Percentiles rank a stretch among this genome's conserved stretches.
Conservation (phyloP, 495 filamentous ascomycete species). For the Penicillium bovifimosum region DNA sequence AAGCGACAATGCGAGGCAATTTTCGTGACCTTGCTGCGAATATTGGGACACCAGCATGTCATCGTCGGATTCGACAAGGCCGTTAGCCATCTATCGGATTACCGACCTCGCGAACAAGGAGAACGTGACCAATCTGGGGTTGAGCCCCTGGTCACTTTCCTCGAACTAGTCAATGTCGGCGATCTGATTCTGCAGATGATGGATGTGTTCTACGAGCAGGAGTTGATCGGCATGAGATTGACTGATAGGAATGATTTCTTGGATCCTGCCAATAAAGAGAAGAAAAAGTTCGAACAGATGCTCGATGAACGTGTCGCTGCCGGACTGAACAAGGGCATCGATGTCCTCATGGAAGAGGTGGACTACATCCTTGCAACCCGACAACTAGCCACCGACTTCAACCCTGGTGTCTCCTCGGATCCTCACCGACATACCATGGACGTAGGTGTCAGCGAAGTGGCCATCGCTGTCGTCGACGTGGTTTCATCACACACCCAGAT, state of each 20-base stretch:
- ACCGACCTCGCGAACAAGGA: slow-evolving; percentile 82
- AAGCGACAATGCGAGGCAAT: slow-evolving; percentile 87
- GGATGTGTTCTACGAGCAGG: slow-evolving; percentile 97
- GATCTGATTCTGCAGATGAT: slow-evolving; percentile 99
- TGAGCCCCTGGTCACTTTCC: slow-evolving; percentile 87
- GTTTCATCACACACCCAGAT: slow-evolving; percentile 85
- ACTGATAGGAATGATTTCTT: slow-evolving; percentile 92
- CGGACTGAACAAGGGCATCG: slow-evolving; percentile 93
- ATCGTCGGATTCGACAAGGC: slow-evolving; percentile 88
- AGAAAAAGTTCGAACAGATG: slow-evolving; percentile 99
- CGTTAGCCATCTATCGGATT: slow-evolving; percentile 82
- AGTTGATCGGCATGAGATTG: slow-evolving; percentile 74
- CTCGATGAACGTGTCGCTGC: slow-evolving; percentile 95
- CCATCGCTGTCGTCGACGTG: slow-evolving; percentile 72
- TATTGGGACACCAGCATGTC: slow-evolving; percentile 81
- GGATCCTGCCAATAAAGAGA: slow-evolving; percentile 83
- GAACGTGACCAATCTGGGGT: slow-evolving; percentile 68
- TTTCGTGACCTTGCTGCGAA: slow-evolving; percentile 76
- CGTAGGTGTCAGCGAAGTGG: slow-evolving; percentile 75
- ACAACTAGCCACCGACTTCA: slow-evolving; percentile 84
- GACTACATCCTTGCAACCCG: slow-evolving; percentile 90
- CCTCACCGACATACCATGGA: slow-evolving; percentile 53
- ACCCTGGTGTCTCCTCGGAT: slow-evolving; percentile 56
- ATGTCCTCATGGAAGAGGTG: slow-evolving; percentile 97
- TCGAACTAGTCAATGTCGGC: slow-evolving; percentile 96